phyloP scores from a whole-genome alignment of 2,329 filamentous ascomycete genomes.

The Coniochaeta prunicola region DNA sequence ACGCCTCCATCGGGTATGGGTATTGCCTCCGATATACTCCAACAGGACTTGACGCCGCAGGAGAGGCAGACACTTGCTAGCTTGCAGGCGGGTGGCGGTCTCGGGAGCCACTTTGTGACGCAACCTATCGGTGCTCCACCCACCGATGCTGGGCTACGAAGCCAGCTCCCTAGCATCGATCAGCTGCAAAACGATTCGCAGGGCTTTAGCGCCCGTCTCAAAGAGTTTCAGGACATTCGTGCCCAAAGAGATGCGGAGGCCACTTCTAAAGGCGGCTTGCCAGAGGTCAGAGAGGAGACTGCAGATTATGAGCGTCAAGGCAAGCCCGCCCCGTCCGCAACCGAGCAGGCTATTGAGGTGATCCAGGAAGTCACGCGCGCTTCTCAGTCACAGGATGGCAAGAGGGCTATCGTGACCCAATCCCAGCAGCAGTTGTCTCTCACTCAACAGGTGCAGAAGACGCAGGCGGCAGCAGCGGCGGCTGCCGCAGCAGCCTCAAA shows the following conservation, averaged over 20 bases:
- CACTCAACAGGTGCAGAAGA: slow-evolving; percentile 79
- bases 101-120: slow-evolving; percentile 24
- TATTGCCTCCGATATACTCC: slow-evolving; percentile 44
- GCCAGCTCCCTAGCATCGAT: slow-evolving; percentile 41
- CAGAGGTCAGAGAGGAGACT: slow-evolving; percentile 12
- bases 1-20: slow-evolving; percentile 34
- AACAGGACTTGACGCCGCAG: slow-evolving; percentile 57
- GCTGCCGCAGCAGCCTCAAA: slow-evolving; percentile 45
- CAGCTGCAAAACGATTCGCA: slow-evolving; percentile 47
- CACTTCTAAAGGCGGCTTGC: slow-evolving; percentile 1
- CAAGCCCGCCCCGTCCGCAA: slow-evolving; percentile 1
- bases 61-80: slow-evolving; percentile 47
- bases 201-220: slow-evolving; percentile 63
- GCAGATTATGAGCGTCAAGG: slow-evolving; percentile 4
- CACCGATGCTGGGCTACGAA: slow-evolving; percentile 31
- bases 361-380: slow-evolving; percentile 9
- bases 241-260: slow-evolving; percentile 59
- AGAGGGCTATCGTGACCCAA: slow-evolving; percentile 3
- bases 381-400: slow-evolving; percentile 13
- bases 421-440: slow-evolving; percentile 54
- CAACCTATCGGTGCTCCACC: slow-evolving; percentile 30
- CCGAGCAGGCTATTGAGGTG: slow-evolving; percentile 7
- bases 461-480: slow-evolving; percentile 39
- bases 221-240: slow-evolving; percentile 75
- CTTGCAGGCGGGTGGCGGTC: slow-evolving; percentile 23